Evolutionary conservation across 2,329 filamentous ascomycete genomes (phyloP).

Genomic region (Diatrype stigma): DNA sequence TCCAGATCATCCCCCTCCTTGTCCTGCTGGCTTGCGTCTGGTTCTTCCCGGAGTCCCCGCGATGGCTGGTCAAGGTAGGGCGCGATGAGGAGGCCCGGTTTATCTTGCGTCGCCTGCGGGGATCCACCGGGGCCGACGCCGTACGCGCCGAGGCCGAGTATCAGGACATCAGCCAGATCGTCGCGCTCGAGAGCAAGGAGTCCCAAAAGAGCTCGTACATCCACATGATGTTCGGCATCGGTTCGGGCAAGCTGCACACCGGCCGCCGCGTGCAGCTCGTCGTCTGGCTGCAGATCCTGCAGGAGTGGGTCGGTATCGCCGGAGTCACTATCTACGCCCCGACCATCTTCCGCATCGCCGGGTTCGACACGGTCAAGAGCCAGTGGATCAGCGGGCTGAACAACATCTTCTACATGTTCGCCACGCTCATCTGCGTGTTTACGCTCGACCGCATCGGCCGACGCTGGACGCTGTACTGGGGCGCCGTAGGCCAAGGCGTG

Average conservation of each 20-base stretch:
- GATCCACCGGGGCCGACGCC: constrained; percentile 48
- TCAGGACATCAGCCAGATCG: constrained; percentile 62
- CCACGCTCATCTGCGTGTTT: constrained; percentile 65
- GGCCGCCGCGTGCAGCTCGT: constrained; percentile 65
- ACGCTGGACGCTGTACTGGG: constrained; percentile 67
- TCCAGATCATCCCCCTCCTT: constrained; percentile 63
- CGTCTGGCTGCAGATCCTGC: constrained; percentile 68
- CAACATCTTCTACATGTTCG: constrained; percentile 53
- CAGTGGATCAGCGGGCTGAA: constrained; percentile 60
- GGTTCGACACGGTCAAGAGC: constrained; percentile 56
- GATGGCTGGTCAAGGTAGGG: constrained; percentile 63
- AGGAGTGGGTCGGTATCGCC: constrained; percentile 67
- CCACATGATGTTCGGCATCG: constrained; percentile 63
- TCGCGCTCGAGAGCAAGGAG: constrained; percentile 58
- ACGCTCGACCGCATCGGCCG: constrained; percentile 66
- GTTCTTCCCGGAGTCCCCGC: constrained; percentile 67
- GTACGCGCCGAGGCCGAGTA: constrained; percentile 59
- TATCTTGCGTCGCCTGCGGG: constrained; percentile 61
- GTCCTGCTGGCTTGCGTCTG: constrained; percentile 52
- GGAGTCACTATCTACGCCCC: constrained; percentile 60
- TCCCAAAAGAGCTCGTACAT: constrained; percentile 54
- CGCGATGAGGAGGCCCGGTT: constrained; percentile 64
- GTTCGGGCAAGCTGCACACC: constrained; percentile 61
- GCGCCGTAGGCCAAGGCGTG: constrained; percentile 58
- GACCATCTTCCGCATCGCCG: constrained; percentile 62